Evolutionary conservation across 169 alveolate genomes (phyloP).

Genomic region (Pseudocohnilembus persalinus): DNA sequence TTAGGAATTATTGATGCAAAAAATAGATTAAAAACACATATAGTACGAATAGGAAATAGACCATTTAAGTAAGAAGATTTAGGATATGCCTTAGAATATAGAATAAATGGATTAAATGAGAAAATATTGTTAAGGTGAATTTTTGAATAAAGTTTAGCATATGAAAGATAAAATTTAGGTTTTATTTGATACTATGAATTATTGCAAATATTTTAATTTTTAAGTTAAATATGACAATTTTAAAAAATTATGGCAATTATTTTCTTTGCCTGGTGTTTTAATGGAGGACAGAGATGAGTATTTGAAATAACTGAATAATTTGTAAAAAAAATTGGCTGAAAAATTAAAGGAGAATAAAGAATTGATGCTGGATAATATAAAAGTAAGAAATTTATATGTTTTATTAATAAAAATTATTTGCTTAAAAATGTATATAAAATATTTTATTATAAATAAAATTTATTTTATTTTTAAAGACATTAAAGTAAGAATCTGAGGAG

Average conservation of each 20-base stretch:
- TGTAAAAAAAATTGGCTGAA: not conserved
- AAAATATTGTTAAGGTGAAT: slow-evolving; percentile 39
- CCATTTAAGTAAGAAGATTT: slow-evolving; percentile 36
- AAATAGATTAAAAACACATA: slow-evolving; percentile 67
- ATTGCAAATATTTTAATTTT: slow-evolving; percentile 64
- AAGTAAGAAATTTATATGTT: not conserved
- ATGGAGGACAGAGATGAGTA: slow-evolving; percentile 60
- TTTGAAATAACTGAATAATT: not conserved
- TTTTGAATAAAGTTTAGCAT: slow-evolving; percentile 52
- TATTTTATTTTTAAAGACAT: too few species aligned
- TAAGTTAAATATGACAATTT: slow-evolving; percentile 68
- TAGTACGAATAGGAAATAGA: slow-evolving; percentile 72
- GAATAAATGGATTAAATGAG: slow-evolving; percentile 69
- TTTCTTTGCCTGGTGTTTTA: not conserved
- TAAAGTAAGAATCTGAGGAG: not conserved
- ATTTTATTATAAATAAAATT: too few species aligned
- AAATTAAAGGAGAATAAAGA: too few species aligned
- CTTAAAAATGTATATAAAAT: too few species aligned
- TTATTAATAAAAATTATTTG: not conserved
- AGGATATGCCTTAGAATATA: slow-evolving; percentile 68
- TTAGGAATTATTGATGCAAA: slow-evolving; percentile 54
- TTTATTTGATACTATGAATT: slow-evolving; percentile 67
- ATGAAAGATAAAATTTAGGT: slow-evolving; percentile 63
- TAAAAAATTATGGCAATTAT: slow-evolving; percentile 63
- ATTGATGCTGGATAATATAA: not conserved